Evolutionary conservation across 164 flowering plant species (phyloP).

Genomic region (Malania oleifera): DNA sequence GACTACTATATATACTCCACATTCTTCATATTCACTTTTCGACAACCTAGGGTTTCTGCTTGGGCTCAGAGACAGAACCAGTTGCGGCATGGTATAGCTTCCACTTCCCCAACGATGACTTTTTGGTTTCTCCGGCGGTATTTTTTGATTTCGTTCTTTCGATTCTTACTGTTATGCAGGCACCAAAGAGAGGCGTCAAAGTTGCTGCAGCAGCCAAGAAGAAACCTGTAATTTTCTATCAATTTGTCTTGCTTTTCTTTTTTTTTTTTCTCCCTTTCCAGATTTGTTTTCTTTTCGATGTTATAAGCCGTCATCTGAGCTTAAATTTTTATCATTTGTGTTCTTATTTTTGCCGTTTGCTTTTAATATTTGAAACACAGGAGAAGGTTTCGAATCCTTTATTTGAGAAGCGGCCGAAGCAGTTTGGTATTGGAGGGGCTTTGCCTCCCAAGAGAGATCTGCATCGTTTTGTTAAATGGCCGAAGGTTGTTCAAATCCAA

Average conservation of each 20-base stretch:
- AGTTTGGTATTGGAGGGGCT: conserved; percentile 42
- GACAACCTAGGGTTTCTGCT: no score
- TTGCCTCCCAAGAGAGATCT: conserved; percentile 41
- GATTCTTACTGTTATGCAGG: background rate
- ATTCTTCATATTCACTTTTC: no score
- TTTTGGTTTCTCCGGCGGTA: no score
- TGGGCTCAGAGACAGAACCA: no score
- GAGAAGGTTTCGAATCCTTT: conserved; percentile 37
- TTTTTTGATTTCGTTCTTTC: no score
- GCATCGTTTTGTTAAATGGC: conserved; percentile 36
- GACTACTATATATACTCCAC: no score
- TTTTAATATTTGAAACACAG: conserved; percentile 3
- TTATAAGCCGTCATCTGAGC: no score
- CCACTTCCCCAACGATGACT: no score
- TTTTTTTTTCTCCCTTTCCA: background rate
- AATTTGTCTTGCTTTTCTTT: background rate
- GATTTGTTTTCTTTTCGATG: background rate
- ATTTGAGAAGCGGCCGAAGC: conserved; percentile 44
- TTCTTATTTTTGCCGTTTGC: no score
- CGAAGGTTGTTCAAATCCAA: conserved; percentile 34
- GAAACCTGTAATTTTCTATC: conserved; percentile 6
- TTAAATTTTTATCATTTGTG: no score
- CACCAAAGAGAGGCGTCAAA: conserved; percentile 13
- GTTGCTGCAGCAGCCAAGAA: conserved; percentile 13
- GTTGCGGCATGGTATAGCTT: no score